Conservation (phyloP, 768 basidiomycete species). For the Lactifluus pinguis region DNA sequence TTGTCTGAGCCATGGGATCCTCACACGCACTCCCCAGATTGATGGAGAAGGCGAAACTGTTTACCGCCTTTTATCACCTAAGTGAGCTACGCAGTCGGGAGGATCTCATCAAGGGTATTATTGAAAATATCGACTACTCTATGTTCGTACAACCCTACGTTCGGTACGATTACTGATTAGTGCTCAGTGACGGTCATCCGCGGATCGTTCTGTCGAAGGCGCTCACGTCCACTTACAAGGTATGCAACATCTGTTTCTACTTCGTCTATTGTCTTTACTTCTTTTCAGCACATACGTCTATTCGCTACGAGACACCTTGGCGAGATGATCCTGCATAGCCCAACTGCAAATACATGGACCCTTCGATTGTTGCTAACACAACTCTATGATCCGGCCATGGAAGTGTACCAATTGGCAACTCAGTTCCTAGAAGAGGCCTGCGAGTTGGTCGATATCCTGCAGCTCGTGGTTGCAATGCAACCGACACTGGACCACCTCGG, state of each 20-base stretch:
- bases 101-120: conserved; percentile 84
- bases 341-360: conserved; percentile 75
- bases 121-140: conserved; percentile 86
- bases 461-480: conserved; percentile 88
- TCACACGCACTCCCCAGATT: conserved; percentile 38
- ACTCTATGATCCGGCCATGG: conserved; percentile 84
- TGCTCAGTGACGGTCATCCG: conserved; percentile 79
- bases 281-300: conserved; percentile 65
- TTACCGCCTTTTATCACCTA: conserved; percentile 92
- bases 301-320: conserved; percentile 87
- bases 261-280: neutral
- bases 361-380: conserved; percentile 89
- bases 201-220: conserved; percentile 92
- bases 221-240: conserved; percentile 87
- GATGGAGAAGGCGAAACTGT: conserved; percentile 85
- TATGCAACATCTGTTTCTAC: conserved; percentile 24
- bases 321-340: conserved; percentile 57
- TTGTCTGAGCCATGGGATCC: neutral
- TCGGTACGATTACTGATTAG: conserved; percentile 10
- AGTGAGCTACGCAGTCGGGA: conserved; percentile 87
- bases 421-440: conserved; percentile 86
- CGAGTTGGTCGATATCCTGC: conserved; percentile 71
- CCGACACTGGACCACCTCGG: conserved; percentile 94
- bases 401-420: conserved; percentile 87
- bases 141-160: conserved; percentile 42